A percentile compares a stretch with the other conserved stretches of the same genome.
These are phyloP conservation scores for Bryoglossum gracile DNA, from an alignment of 495 filamentous ascomycete genomes.

Conservation along the genomic window DNA sequence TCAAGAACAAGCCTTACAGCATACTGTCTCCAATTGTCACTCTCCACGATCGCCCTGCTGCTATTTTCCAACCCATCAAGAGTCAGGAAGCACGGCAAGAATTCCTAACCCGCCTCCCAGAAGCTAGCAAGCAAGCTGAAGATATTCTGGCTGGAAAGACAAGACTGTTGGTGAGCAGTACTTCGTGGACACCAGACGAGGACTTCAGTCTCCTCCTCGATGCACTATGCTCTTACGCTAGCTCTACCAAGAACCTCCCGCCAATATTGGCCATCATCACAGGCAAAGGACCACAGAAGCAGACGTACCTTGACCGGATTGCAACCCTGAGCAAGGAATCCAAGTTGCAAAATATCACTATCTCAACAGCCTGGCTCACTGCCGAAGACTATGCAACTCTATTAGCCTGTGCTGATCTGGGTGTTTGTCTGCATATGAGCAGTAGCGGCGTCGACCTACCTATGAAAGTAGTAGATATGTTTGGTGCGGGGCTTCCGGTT, in stretches of 20 bases:
- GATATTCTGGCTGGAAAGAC: slow-evolving; percentile 47
- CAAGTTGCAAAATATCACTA: slow-evolving; percentile 57
- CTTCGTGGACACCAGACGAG: slow-evolving; percentile 95
- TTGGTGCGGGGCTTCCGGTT: slow-evolving; percentile 87
- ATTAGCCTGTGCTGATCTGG: slow-evolving; percentile 82
- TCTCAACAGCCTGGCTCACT: slow-evolving; percentile 76
- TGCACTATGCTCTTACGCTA: slow-evolving; percentile 64
- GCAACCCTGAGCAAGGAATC: slow-evolving; percentile 46
- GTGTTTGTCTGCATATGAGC: slow-evolving; percentile 85
- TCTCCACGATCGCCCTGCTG: slow-evolving; percentile 82
- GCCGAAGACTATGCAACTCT: slow-evolving; percentile 78
- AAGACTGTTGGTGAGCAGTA: slow-evolving; percentile 76
- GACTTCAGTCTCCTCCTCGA: slow-evolving; percentile 89
- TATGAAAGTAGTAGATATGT: slow-evolving; percentile 99
- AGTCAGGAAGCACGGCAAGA: slow-evolving; percentile 36
- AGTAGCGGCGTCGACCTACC: slow-evolving; percentile 92
- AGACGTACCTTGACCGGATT: slow-evolving; percentile 63
- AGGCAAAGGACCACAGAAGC: slow-evolving; percentile 80
- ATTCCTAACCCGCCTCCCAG: slow-evolving; percentile 55
- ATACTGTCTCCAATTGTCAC: slow-evolving; percentile 57
- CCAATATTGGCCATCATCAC: slow-evolving; percentile 82
- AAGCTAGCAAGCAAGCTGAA: slow-evolving; percentile 48
- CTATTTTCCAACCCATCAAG: slow-evolving; percentile 66
- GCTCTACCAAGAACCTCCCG: slow-evolving; percentile 39
- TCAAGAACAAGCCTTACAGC: slow-evolving; percentile 53